Percentiles rank a stretch among this genome's conserved stretches.
These are phyloP conservation scores for Radiomyces spectabilis DNA, from an alignment of 192 early-diverging fungal species.

Conservation along the genomic window DNA sequence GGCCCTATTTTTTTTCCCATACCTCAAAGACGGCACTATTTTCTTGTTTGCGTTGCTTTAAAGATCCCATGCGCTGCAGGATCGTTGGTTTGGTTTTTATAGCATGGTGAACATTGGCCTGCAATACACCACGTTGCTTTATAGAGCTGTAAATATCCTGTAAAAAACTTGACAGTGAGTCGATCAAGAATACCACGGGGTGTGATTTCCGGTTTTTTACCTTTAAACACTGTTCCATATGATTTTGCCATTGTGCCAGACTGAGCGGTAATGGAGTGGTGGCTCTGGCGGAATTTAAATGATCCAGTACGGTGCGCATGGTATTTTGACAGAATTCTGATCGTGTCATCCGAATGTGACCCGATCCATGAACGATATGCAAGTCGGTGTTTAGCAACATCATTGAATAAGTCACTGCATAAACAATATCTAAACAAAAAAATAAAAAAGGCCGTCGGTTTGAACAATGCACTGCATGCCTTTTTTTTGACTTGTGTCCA, in stretches of 20 bases:
- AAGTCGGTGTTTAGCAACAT: neutral
- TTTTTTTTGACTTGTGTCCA: too few species aligned
- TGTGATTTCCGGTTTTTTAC: constrained; percentile 1
- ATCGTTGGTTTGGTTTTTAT: too few species aligned
- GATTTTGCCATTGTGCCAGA: constrained; percentile 28
- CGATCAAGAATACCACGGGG: neutral
- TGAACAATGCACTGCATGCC: too few species aligned
- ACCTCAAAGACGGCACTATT: too few species aligned
- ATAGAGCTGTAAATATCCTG: constrained; percentile 2
- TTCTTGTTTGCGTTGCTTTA: too few species aligned
- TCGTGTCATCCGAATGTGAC: neutral
- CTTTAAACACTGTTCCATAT: constrained; percentile 44
- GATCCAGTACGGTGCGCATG: constrained; percentile 7
- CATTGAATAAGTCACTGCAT: neutral
- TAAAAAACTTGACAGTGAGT: neutral
- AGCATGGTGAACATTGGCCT: too few species aligned
- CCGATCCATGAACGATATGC: constrained; percentile 37
- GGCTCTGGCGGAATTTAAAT: constrained; percentile 9
- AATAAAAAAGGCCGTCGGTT: too few species aligned
- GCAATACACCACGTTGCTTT: too few species aligned
- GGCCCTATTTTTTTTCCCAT: too few species aligned
- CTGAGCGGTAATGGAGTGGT: constrained; percentile 2
- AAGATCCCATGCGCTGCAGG: too few species aligned
- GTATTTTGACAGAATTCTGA: neutral
- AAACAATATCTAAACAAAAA: neutral